Conservation (phyloP, 2,329 filamentous ascomycete species). For the Colletotrichum sp. region DNA sequence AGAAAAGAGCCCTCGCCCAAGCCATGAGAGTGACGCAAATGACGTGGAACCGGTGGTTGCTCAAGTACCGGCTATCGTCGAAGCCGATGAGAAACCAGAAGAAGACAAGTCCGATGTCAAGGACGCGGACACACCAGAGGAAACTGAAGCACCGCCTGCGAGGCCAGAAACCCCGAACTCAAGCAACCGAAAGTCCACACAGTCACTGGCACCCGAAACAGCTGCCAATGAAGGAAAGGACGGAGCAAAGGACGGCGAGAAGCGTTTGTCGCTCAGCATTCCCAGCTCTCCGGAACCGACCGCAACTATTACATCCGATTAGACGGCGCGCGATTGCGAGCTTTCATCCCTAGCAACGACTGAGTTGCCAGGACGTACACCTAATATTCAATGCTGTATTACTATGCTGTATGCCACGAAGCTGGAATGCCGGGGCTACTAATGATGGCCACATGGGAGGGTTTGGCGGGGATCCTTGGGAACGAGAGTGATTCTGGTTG, state of each 20-base stretch:
- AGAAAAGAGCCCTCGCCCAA: slow-evolving; percentile 20
- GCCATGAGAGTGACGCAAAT: slow-evolving; percentile 14
- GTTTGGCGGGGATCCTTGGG: neutral
- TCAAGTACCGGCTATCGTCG: neutral
- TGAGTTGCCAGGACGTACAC: neutral
- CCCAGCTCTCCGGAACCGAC: neutral
- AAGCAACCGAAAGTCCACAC: neutral
- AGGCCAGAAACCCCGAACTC: slow-evolving; percentile 3
- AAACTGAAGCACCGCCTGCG: neutral
- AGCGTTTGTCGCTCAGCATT: slow-evolving; percentile 2
- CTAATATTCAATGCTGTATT: slow-evolving; percentile 19
- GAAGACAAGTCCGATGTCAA: neutral
- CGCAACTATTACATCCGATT: neutral
- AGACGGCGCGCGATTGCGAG: neutral
- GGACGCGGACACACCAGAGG: neutral
- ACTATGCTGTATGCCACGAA: neutral
- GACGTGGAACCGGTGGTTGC: neutral
- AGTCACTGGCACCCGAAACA: neutral
- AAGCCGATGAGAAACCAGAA: neutral
- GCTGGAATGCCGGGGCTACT: neutral
- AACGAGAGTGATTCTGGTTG: neutral
- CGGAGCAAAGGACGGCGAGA: neutral
- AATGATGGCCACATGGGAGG: slow-evolving; percentile 1
- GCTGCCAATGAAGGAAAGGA: neutral
- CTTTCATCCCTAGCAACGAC: neutral